Percentiles rank a stretch among this genome's conserved stretches.
Evolutionary conservation across 1,284 basidiomycete genomes (phyloP).

Genomic region (Abortiporus biennis): DNA sequence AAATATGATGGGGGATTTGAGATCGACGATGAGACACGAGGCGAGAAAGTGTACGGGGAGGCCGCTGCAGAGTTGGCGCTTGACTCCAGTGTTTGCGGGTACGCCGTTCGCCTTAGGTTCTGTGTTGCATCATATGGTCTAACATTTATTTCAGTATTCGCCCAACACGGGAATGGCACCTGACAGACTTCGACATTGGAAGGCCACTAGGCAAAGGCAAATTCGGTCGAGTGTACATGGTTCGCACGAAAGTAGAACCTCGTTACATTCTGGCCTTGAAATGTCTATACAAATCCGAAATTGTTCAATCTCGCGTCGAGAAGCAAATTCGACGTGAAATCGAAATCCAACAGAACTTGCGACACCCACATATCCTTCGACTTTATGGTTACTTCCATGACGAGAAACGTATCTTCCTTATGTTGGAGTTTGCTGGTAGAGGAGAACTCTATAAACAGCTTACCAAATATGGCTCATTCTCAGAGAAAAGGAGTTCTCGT

Average conservation of each 20-base stretch:
- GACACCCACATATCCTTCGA: slow-evolving; percentile 93
- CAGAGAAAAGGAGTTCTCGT: slow-evolving; percentile 79
- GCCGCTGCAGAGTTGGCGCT: slow-evolving; percentile 72
- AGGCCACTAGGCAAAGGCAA: slow-evolving; percentile 96
- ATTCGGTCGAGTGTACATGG: slow-evolving; percentile 98
- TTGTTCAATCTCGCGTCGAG: slow-evolving; percentile 83
- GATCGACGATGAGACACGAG: slow-evolving; percentile 66
- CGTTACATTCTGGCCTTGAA: slow-evolving; percentile 97
- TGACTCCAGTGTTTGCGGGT: slow-evolving; percentile 68
- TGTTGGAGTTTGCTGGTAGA: slow-evolving; percentile 94
- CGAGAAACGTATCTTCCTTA: slow-evolving; percentile 95
- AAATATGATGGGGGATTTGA: slow-evolving; percentile 86
- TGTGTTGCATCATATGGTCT: not conserved
- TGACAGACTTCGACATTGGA: slow-evolving; percentile 91
- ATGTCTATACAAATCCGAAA: slow-evolving; percentile 95
- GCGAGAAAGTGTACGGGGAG: slow-evolving; percentile 58
- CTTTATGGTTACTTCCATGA: slow-evolving; percentile 98
- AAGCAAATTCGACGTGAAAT: slow-evolving; percentile 96
- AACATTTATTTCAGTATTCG: slow-evolving; percentile 35
- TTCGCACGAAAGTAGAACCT: slow-evolving; percentile 83
- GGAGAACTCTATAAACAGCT: slow-evolving; percentile 97
- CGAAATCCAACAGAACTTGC: slow-evolving; percentile 96
- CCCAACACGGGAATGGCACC: slow-evolving; percentile 79
- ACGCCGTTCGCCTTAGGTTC: slow-evolving; percentile 21
- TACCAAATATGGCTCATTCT: slow-evolving; percentile 79